A percentile compares a stretch with the other conserved stretches of the same genome.
These are phyloP conservation scores for Pichia cabralensis DNA, from an alignment of 805 yeast genomes.

Conservation along the genomic window DNA sequence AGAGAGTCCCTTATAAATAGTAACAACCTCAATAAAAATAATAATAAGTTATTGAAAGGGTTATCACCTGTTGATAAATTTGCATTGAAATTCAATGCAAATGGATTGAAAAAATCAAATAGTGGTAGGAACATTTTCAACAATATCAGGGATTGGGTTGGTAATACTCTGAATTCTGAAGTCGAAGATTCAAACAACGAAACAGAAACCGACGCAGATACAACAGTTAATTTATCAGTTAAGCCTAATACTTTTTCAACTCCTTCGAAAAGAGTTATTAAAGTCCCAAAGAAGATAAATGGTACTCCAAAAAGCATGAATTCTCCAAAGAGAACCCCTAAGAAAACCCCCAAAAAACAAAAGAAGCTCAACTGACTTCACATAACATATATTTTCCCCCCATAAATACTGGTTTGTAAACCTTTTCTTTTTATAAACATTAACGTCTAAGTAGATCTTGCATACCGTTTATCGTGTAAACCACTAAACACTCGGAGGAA, in stretches of 20 bases:
- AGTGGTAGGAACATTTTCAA: conserved; percentile 22
- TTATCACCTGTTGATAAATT: conserved; percentile 57
- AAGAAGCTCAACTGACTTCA: no score
- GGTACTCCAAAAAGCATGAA: neutral
- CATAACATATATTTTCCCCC: no score
- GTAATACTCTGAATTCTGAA: conserved; percentile 21
- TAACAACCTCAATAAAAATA: neutral
- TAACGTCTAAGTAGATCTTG: no score
- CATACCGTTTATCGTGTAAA: no score
- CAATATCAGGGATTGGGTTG: conserved; percentile 29
- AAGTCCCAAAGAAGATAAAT: neutral
- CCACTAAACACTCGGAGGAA: no score
- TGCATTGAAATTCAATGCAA: conserved; percentile 54
- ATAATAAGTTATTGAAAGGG: conserved; percentile 7
- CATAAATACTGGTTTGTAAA: no score
- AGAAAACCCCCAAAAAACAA: neutral
- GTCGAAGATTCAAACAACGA: conserved; percentile 14
- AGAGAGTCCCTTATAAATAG: conserved; percentile 46
- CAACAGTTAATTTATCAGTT: no score
- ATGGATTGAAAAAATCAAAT: conserved; percentile 26
- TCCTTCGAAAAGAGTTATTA: neutral
- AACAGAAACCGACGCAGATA: no score
- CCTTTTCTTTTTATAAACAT: no score
- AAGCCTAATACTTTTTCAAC: no score
- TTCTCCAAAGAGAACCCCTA: conserved; percentile 3